Conservation (phyloP, 805 yeast species). For the Metschnikowia hibisci region DNA sequence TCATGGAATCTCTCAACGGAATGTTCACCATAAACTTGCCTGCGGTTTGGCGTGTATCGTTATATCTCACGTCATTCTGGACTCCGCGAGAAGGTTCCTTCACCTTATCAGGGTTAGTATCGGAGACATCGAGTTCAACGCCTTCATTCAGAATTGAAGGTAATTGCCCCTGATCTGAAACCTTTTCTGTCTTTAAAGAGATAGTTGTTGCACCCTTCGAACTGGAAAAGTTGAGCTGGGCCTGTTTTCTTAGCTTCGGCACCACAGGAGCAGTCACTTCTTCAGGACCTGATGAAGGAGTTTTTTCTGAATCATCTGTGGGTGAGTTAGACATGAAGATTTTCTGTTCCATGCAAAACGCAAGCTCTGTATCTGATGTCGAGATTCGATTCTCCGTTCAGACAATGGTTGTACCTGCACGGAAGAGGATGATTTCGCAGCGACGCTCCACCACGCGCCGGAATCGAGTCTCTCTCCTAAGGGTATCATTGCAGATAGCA, state of each 20-base stretch:
- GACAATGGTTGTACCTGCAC: conserved; percentile 5
- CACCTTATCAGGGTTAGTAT: too few relatives aligned
- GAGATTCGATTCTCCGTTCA: conserved; percentile 3
- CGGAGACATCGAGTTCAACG: too few relatives aligned
- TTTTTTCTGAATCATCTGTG: background rate
- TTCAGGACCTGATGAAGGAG: background rate
- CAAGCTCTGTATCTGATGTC: background rate
- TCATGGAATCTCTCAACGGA: conserved; percentile 1
- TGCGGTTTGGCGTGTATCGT: background rate
- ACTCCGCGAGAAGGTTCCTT: background rate
- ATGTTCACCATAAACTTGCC: conserved; percentile 1
- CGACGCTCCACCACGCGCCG: too few relatives aligned
- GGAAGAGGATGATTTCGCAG: background rate
- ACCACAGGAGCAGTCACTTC: background rate
- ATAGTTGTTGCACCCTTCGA: conserved; percentile 5
- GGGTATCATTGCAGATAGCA: too few relatives aligned
- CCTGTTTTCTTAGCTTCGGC: conserved; percentile 15
- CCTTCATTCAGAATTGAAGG: too few relatives aligned
- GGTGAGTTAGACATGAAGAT: background rate
- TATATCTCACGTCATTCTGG: conserved; percentile 1
- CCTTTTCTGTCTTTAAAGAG: background rate
- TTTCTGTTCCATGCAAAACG: background rate
- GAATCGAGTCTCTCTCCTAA: too few relatives aligned
- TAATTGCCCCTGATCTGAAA: background rate
- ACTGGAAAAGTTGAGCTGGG: conserved; percentile 11